Conservation (phyloP, 495 filamentous ascomycete genomes). For the Penicillium paradoxum region DNA sequence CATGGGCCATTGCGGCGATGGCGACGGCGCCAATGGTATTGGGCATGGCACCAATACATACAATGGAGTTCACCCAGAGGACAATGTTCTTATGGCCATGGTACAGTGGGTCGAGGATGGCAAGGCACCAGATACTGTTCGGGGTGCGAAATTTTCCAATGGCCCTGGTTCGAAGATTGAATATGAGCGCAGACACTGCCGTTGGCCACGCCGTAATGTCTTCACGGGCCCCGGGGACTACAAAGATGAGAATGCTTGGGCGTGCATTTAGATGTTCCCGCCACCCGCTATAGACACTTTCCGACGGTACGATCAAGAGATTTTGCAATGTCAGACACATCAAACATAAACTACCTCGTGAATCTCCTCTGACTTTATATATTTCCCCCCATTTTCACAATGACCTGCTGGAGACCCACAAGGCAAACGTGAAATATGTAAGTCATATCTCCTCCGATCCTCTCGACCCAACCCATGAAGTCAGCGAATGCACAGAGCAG, state of each 20-base stretch:
- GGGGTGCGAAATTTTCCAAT: constrained; percentile 49
- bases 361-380: too few species aligned
- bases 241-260: constrained; percentile 38
- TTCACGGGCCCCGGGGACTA: constrained; percentile 37
- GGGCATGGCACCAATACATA: constrained; percentile 38
- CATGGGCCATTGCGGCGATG: constrained; percentile 48
- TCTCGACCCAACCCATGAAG: too few species aligned
- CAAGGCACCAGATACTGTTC: constrained; percentile 47
- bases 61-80: constrained; percentile 26
- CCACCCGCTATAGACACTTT: too few species aligned
- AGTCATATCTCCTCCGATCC: too few species aligned
- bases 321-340: too few species aligned
- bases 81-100: constrained; percentile 51
- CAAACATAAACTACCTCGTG: too few species aligned
- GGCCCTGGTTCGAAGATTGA: constrained; percentile 31
- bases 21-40: constrained; percentile 51
- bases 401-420: too few species aligned
- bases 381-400: too few species aligned
- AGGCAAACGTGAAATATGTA: too few species aligned
- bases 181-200: constrained; percentile 39
- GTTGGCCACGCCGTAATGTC: constrained; percentile 36
- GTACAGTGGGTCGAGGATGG: constrained; percentile 59
- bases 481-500: too few species aligned
- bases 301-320: too few species aligned
- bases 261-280: constrained; percentile 23